Conservation (phyloP, 805 yeast species). For the Kazachstania martiniae region DNA sequence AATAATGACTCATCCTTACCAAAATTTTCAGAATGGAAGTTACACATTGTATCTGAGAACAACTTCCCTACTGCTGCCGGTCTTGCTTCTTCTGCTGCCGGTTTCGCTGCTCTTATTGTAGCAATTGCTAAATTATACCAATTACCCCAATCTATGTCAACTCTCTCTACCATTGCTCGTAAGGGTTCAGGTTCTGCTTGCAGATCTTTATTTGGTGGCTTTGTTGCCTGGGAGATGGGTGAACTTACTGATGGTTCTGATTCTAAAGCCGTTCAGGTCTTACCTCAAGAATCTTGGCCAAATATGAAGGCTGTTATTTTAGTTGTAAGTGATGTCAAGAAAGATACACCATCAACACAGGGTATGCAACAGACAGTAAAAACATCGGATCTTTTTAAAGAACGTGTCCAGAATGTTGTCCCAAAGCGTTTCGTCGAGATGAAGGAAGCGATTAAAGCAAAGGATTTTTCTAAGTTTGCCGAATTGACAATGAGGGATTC, state of each 20-base stretch:
- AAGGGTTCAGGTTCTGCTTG: constrained; percentile 99
- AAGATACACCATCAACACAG: constrained; percentile 87
- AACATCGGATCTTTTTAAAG: constrained; percentile 76
- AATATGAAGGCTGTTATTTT: constrained; percentile 82
- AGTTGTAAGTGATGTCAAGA: constrained; percentile 87
- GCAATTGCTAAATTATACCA: constrained; percentile 80
- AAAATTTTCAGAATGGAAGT: constrained; percentile 47
- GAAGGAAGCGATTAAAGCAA: constrained; percentile 63
- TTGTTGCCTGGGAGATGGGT: constrained; percentile 99
- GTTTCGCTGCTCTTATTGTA: constrained; percentile 88
- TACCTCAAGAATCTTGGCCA: constrained; percentile 83
- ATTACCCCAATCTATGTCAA: constrained; percentile 77
- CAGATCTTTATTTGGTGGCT: constrained; percentile 93
- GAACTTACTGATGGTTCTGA: constrained; percentile 63
- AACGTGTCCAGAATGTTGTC: constrained; percentile 72
- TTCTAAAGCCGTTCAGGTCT: constrained; percentile 88
- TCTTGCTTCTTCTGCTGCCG: constrained; percentile 95
- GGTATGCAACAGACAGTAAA: constrained; percentile 95
- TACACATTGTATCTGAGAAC: constrained; percentile 84
- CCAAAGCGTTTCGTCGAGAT: constrained; percentile 77
- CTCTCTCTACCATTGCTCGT: constrained; percentile 86
- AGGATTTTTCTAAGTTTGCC: constrained; percentile 73
- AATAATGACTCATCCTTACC: constrained; percentile 41
- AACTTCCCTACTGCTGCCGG: constrained; percentile 99
- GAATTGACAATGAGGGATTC: constrained; percentile 93